Percentiles rank a stretch among this genome's conserved stretches.
These are phyloP conservation scores for Citrus hindsii DNA, from an alignment of 345 rosid genomes.

Conservation along the genomic window DNA sequence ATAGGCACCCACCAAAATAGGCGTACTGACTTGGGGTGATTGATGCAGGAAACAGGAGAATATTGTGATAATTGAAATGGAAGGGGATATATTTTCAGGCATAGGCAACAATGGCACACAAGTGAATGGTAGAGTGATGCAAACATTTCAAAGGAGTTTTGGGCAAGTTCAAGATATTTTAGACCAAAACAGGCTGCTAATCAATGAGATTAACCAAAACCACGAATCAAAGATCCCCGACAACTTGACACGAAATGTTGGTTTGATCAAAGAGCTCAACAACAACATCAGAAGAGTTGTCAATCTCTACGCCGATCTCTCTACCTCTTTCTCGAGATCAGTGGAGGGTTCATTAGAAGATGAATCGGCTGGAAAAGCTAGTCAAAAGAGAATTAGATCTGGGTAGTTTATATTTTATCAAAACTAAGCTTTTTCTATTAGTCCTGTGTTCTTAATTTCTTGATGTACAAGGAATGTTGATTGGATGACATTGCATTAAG, in stretches of 20 bases:
- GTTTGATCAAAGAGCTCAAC: conserved; percentile 82
- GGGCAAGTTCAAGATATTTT: conserved; percentile 75
- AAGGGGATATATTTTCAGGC: conserved; percentile 66
- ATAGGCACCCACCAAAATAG: background rate
- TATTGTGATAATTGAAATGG: conserved; percentile 39
- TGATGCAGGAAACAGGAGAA: conserved; percentile 7
- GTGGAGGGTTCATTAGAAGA: conserved; percentile 78
- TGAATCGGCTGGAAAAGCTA: conserved; percentile 57
- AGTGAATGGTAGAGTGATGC: conserved; percentile 57
- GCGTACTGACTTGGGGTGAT: background rate
- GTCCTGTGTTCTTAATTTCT: conserved; percentile 25
- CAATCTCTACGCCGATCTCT: conserved; percentile 80
- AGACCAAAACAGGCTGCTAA: conserved; percentile 79
- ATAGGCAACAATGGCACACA: conserved; percentile 46
- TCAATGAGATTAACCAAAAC: conserved; percentile 81
- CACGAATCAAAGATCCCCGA: conserved; percentile 81
- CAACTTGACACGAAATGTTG: conserved; percentile 70
- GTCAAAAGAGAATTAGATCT: conserved; percentile 82
- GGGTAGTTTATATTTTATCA: conserved; percentile 30
- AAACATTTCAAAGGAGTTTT: conserved; percentile 75
- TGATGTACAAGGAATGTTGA: conserved; percentile 18
- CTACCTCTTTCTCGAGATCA: conserved; percentile 58
- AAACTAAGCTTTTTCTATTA: conserved; percentile 11
- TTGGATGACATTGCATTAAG: background rate
- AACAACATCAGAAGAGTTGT: conserved; percentile 82